Evolutionary conservation across 768 basidiomycete species (phyloP).

Genomic region (Lentinus brumalis): DNA sequence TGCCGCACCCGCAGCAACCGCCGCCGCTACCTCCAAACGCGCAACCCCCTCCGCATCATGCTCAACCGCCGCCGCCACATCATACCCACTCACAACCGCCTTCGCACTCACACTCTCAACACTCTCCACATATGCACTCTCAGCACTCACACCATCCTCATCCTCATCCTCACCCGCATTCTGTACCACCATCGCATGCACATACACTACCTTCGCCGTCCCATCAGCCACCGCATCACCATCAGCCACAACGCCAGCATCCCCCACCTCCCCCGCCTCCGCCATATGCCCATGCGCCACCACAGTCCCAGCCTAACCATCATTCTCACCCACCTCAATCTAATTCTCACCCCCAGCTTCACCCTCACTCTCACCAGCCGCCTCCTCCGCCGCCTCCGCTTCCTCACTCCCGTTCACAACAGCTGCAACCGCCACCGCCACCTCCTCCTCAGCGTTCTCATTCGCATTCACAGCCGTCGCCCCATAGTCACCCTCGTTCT

Average conservation of each 20-base stretch:
- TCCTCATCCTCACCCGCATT: slow-evolving; percentile 4
- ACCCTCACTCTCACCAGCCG: slow-evolving; percentile 21
- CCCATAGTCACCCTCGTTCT: too few species aligned
- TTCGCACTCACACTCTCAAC: background rate
- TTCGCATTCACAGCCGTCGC: background rate
- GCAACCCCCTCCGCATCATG: background rate
- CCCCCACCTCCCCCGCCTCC: too few species aligned
- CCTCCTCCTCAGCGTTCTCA: slow-evolving; percentile 1
- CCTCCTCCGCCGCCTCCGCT: slow-evolving; percentile 3
- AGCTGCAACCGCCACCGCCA: background rate
- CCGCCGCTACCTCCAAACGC: slow-evolving; percentile 6
- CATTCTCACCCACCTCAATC: background rate
- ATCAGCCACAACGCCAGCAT: too few species aligned
- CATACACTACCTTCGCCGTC: background rate
- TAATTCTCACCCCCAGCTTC: background rate
- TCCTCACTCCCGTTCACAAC: background rate
- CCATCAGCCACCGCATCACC: background rate
- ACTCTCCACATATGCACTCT: background rate
- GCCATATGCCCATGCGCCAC: too few species aligned
- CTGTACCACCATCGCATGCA: slow-evolving; percentile 1
- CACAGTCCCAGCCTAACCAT: too few species aligned
- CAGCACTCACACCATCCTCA: background rate
- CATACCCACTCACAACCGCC: background rate
- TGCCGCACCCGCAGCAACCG: slow-evolving; percentile 7
- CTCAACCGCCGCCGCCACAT: slow-evolving; percentile 4